Conservation (phyloP, 441 rosid genomes). For the Breynia disticha region DNA sequence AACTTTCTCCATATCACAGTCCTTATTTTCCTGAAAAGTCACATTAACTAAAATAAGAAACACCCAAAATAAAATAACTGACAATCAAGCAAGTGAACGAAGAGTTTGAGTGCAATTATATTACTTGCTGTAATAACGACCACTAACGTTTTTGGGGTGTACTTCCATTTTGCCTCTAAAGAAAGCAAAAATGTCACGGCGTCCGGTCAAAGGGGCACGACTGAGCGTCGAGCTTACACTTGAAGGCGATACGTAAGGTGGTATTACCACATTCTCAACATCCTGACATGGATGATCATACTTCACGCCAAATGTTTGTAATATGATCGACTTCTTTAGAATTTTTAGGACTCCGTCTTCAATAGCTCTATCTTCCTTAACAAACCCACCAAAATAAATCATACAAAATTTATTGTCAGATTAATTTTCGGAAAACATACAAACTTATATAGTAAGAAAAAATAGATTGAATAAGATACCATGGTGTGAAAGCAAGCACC, state of each 20-base stretch:
- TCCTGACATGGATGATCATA: slow-evolving; percentile 78
- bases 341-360: slow-evolving; percentile 70
- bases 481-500: slow-evolving; percentile 91
- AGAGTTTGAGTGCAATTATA: slow-evolving; percentile 22
- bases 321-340: slow-evolving; percentile 54
- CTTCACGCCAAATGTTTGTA: slow-evolving; percentile 86
- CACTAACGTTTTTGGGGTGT: slow-evolving; percentile 82
- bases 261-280: slow-evolving; percentile 72
- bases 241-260: slow-evolving; percentile 71
- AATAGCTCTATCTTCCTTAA: slow-evolving; percentile 69
- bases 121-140: slow-evolving; percentile 88
- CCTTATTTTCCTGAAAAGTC: slow-evolving; percentile 49
- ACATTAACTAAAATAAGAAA: background rate
- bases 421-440: no score
- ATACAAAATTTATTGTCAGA: background rate
- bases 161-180: slow-evolving; percentile 98
- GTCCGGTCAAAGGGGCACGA: slow-evolving; percentile 29
- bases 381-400: slow-evolving; percentile 5
- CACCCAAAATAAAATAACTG: no score
- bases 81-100: background rate
- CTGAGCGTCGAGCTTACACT: slow-evolving; percentile 38
- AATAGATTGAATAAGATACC: slow-evolving; percentile 22
- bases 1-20: slow-evolving; percentile 73
- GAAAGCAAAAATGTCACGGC: slow-evolving; percentile 69
- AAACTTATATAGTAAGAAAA: no score